Percentiles rank a stretch among this genome's conserved stretches.
Evolutionary conservation across 1,284 basidiomycete species (phyloP).

Genomic region (Cerrena zonata): DNA sequence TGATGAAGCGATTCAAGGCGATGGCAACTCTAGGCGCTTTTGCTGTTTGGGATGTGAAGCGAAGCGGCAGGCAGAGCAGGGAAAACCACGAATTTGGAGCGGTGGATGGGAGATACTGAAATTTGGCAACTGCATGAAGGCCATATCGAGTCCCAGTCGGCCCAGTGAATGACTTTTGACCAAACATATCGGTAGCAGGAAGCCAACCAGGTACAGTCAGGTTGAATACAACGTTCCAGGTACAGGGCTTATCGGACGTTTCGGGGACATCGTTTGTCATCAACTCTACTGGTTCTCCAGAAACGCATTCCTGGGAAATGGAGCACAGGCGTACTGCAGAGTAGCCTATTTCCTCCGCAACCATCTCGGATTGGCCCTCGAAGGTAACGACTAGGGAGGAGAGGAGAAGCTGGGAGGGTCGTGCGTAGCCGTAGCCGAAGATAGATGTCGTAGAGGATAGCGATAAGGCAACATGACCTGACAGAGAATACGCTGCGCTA

Average conservation of each 20-base stretch:
- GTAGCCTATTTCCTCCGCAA: conserved; percentile 56
- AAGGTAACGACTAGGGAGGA: conserved; percentile 66
- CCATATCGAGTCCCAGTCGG: conserved; percentile 54
- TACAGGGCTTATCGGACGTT: conserved; percentile 46
- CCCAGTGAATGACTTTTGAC: conserved; percentile 34
- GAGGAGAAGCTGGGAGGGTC: conserved; percentile 45
- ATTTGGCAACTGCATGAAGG: conserved; percentile 63
- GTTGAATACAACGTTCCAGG: conserved; percentile 70
- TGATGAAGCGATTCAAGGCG: conserved; percentile 21
- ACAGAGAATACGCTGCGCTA: conserved; percentile 72
- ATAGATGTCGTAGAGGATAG: conserved; percentile 45
- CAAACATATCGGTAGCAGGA: conserved; percentile 50
- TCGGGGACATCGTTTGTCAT: conserved; percentile 57
- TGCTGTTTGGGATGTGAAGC: conserved; percentile 8
- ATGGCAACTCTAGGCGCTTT: conserved; percentile 16
- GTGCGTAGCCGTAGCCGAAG: conserved; percentile 43
- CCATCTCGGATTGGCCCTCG: conserved; percentile 69
- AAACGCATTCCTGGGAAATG: conserved; percentile 56
- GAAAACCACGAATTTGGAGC: conserved; percentile 38
- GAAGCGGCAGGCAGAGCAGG: conserved; percentile 17
- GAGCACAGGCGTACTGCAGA: conserved; percentile 57
- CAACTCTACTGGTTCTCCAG: conserved; percentile 49
- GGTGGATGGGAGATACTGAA: conserved; percentile 39
- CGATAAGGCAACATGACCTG: conserved; percentile 62
- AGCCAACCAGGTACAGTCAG: conserved; percentile 74